phyloP scores from a whole-genome alignment of 192 early-diverging fungal species.

The Rhizophagus clarus region DNA sequence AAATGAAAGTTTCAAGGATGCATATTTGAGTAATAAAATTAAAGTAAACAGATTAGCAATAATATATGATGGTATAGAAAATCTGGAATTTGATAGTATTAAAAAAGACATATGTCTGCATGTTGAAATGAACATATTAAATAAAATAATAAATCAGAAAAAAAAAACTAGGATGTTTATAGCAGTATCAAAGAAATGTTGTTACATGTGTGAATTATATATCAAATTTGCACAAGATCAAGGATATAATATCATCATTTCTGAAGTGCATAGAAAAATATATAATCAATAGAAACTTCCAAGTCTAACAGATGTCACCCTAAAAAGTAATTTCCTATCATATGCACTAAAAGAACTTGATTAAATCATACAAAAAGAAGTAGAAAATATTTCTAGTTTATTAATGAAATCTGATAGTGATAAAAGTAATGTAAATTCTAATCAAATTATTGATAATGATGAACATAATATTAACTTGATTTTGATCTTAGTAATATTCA shows the following conservation, averaged over 20 bases:
- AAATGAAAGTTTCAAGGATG: neutral
- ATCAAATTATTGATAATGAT: neutral
- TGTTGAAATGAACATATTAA: neutral
- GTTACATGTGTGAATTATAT: neutral
- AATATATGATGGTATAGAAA: neutral
- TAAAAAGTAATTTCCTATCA: neutral
- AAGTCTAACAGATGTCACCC: neutral
- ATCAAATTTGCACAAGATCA: neutral
- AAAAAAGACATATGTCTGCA: neutral
- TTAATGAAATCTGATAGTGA: no score
- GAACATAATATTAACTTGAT: no score
- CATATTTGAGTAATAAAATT: neutral
- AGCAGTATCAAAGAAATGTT: neutral
- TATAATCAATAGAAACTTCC: neutral
- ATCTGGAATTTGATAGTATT: neutral
- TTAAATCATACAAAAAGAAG: no score
- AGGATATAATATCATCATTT: neutral
- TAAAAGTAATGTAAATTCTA: neutral
- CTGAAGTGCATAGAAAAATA: neutral
- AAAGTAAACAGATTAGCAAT: neutral
- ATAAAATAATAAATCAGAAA: conserved; percentile 1
- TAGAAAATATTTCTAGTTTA: no score
- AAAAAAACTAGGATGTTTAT: neutral
- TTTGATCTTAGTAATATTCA: no score
- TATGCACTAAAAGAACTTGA: neutral